Evolutionary conservation across 2,329 filamentous ascomycete genomes (phyloP), one percentile per base, ranked within the genome.

Genomic region (Monosporascus ibericus): DNA sequence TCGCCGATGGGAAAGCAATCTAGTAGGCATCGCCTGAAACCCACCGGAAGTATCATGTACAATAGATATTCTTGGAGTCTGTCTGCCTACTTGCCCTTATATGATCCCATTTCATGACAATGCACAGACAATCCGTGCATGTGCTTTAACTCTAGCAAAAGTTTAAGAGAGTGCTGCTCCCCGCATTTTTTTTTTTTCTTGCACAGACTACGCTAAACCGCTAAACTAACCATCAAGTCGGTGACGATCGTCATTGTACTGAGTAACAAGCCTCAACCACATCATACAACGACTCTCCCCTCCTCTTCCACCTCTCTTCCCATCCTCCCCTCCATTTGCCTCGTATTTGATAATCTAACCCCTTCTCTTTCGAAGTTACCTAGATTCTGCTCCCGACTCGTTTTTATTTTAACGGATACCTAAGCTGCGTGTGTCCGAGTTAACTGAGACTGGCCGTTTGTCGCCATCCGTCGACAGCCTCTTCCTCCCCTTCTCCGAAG

Each of bases 121-220:
- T 15, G 18, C 17, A 18, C 6, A 3, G 22, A 42, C 39, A 42
- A 42, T 42, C 22, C 24, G 24, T 25, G 24, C 39, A 24, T 42
- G 39, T 42, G 24, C 5, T 20, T 11, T 39, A 17, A 17, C 37
- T 34, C 30, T 38, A 48, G 17, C 37, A 36, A 48, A 37, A 22
- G 25, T 48, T 20, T 38, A 47, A 48, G 4, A n/a, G 44, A 52
- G 50, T 53, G 44, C 53, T 53, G 51, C 57, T 59, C 58, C 58
- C 58, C 58, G 58, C 58, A 60, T 59, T 60, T 24, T 4, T n/a
- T n/a, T 58, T 37, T 34, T 55, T 42, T 24, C 18, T 20, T 20
- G 39, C 22, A 20, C 53, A 50, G 44, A 46, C 55, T 50, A n/a
- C 20, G 24, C n/a, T 46, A 22, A 17, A 27, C 14, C 17, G 22